Evolutionary conservation across 306 rosid genomes (phyloP).

Genomic region (Sechiopsis laciniata): DNA sequence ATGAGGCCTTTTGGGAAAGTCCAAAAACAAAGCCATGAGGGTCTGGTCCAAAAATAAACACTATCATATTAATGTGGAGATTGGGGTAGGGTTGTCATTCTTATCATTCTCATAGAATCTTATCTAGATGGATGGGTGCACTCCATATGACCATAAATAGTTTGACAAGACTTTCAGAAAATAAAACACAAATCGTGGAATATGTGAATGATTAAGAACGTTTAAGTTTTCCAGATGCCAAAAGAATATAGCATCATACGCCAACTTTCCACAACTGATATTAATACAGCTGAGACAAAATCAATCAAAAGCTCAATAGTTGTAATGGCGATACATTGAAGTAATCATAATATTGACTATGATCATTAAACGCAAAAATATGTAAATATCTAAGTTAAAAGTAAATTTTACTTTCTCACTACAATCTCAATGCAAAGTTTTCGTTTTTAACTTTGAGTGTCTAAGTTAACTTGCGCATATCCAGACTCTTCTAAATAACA

Average conservation of each 20-base stretch:
- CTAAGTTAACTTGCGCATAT: not conserved
- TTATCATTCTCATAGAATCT: no score
- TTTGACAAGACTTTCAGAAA: not conserved
- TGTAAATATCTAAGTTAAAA: not conserved
- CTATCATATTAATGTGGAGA: no score
- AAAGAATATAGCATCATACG: not conserved
- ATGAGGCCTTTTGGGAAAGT: no score
- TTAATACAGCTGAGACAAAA: not conserved
- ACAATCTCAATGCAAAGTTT: no score
- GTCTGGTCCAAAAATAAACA: no score
- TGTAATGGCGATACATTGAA: not conserved
- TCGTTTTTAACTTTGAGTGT: no score
- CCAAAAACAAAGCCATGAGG: no score
- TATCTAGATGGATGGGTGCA: conserved; percentile 3
- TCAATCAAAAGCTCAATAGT: not conserved
- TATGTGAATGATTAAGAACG: not conserved
- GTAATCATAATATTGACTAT: not conserved
- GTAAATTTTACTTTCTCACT: not conserved
- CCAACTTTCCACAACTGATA: not conserved
- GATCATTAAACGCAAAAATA: not conserved
- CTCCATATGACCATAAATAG: not conserved
- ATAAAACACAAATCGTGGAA: not conserved
- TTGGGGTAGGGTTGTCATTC: no score
- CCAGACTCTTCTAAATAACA: not conserved
- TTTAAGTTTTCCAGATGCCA: not conserved